Conservation (phyloP, 1,284 basidiomycete genomes). For the Tilletia caries region DNA sequence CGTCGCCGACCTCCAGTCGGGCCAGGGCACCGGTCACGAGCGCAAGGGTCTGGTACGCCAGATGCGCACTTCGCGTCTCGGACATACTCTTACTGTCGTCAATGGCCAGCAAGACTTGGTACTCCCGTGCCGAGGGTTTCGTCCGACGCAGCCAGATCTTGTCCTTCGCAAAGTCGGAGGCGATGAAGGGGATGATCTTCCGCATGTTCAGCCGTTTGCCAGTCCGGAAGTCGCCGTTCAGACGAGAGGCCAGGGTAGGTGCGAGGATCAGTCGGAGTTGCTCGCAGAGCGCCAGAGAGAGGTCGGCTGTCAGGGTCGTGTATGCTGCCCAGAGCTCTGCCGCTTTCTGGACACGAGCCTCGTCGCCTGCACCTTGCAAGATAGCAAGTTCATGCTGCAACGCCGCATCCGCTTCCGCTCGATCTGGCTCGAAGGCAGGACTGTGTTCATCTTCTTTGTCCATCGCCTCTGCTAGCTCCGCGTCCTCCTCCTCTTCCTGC, state of each 20-base stretch:
- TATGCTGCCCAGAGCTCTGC: constrained; percentile 86
- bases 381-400: not conserved
- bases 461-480: not conserved
- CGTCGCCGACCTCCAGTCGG: constrained; percentile 89
- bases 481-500: not conserved
- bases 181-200: constrained; percentile 97
- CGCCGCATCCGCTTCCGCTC: not conserved
- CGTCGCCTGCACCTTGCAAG: constrained; percentile 6
- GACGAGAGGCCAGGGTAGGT: constrained; percentile 86
- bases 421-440: not conserved
- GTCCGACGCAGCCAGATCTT: constrained; percentile 98
- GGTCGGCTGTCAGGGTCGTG: constrained; percentile 80
- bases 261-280: constrained; percentile 94
- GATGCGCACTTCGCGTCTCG: constrained; percentile 83
- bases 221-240: constrained; percentile 95
- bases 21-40: constrained; percentile 85
- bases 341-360: constrained; percentile 56
- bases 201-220: constrained; percentile 99
- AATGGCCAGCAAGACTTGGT: constrained; percentile 89
- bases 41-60: constrained; percentile 90
- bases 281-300: constrained; percentile 75
- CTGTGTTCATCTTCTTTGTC: not conserved
- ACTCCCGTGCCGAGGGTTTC: constrained; percentile 87
- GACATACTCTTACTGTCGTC: constrained; percentile 98
- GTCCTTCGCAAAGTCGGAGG: constrained; percentile 98